A percentile compares a stretch with the other conserved stretches of the same genome.
phyloP scores from a whole-genome alignment of 352 stramenopile genomes.

The Globisporangium camurandrum region DNA sequence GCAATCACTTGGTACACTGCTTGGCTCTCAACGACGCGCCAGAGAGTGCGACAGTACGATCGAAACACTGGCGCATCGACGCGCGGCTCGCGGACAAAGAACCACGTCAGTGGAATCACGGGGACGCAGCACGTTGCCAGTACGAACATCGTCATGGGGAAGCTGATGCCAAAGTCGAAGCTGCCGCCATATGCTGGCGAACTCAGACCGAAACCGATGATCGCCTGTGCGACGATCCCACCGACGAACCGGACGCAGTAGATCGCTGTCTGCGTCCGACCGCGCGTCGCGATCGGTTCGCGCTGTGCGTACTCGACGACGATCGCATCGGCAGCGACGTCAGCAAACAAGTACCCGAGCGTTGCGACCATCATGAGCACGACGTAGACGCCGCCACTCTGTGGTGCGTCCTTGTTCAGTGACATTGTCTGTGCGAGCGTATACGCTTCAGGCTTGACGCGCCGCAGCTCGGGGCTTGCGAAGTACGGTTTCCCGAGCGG shows the following conservation, averaged over 20 bases:
- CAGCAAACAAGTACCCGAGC: slow-evolving; percentile 37
- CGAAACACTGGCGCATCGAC: slow-evolving; percentile 21
- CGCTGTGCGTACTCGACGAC: slow-evolving; percentile 48
- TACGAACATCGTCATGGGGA: slow-evolving; percentile 28
- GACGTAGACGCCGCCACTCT: slow-evolving; percentile 26
- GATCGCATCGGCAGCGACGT: slow-evolving; percentile 43
- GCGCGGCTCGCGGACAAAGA: slow-evolving; percentile 39
- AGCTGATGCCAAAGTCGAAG: slow-evolving; percentile 34
- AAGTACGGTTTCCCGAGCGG: slow-evolving; percentile 34
- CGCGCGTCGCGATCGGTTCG: slow-evolving; percentile 32
- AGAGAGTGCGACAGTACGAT: slow-evolving; percentile 30
- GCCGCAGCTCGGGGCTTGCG: slow-evolving; percentile 18
- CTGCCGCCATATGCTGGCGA: slow-evolving; percentile 30
- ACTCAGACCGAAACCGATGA: slow-evolving; percentile 38
- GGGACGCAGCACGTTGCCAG: slow-evolving; percentile 21
- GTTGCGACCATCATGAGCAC: slow-evolving; percentile 39
- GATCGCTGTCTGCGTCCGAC: slow-evolving; percentile 37
- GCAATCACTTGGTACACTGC: slow-evolving; percentile 43
- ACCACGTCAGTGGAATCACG: slow-evolving; percentile 37
- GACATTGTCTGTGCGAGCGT: slow-evolving; percentile 17
- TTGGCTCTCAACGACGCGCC: slow-evolving; percentile 24
- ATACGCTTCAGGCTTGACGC: slow-evolving; percentile 20
- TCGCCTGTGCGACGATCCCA: slow-evolving; percentile 26
- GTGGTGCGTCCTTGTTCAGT: slow-evolving; percentile 27
- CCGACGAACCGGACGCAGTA: slow-evolving; percentile 35